Evolutionary conservation across 2,329 filamentous ascomycete species (phyloP), one percentile per base, ranked within the genome.

Genomic region (Xylogone sp.): DNA sequence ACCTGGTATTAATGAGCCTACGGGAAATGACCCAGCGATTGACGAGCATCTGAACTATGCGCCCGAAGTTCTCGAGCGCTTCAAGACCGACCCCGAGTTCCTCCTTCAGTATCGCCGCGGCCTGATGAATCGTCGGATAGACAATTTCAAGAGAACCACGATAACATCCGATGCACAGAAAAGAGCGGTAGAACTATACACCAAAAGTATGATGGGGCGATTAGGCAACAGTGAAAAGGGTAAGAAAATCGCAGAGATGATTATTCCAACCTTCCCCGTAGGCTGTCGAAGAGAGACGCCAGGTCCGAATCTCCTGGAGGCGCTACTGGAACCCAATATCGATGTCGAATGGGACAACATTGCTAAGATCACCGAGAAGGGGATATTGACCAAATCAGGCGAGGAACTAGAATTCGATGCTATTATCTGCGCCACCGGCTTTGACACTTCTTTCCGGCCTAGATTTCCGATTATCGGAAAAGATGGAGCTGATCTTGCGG

Each of bases 231-330:
- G 34, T 39, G 34, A 51, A 39, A 39, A 39, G 34, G 34, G 34
- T 39, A 39, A 16, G n/a, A 16, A 39, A 19, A 56, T 48, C 44
- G 54, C 24, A 46, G 48, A 39, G 50, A 55, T 29, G 54, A 52
- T 60, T 45, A 50, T 58, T 31, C 53, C 51, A 12, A 21, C 10
- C 44, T 59, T 57, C 31, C 48, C 55, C 12, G 49, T 59, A 12
- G 63, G 72, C n/a, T 76, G 73, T 59, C 69, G 71, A 31, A 73
- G 73, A 47, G 59, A 70, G 12, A 77, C 74, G 1, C 75, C 73
- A 2, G 75, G 74, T 1, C 68, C 65, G 9, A 74, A 74, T 9
- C 77, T 75, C 53, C 69, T 77, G 27, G 73, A 76, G 48, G 69
- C 74, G 1, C 65, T 77, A 1, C 60, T 64, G 18, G 61, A 68